phyloP scores from a whole-genome alignment of 257 asterid species.

The Anisodus acutangulus region DNA sequence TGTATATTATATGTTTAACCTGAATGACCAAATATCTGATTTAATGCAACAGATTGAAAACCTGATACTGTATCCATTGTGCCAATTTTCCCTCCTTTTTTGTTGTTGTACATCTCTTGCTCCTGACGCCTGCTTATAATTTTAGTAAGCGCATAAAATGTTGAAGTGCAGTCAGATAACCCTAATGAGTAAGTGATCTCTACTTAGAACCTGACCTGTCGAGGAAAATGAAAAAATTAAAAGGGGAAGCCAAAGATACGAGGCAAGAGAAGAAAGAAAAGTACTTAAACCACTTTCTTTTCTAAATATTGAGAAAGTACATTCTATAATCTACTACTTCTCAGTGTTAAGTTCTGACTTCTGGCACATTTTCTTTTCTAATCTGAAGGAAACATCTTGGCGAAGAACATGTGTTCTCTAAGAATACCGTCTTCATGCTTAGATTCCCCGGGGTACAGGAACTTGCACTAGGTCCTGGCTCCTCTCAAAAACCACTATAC shows the following conservation, averaged over 20 bases:
- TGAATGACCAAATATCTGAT: slow-evolving; percentile 9
- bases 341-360: neutral
- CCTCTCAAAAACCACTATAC: neutral
- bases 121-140: neutral
- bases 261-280: slow-evolving; percentile 14
- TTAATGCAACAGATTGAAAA: neutral
- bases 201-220: neutral
- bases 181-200: neutral
- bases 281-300: neutral
- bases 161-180: neutral
- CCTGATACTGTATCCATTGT: neutral
- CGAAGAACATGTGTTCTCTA: neutral
- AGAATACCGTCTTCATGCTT: neutral
- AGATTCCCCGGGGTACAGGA: neutral
- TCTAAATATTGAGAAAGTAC: neutral
- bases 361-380: neutral
- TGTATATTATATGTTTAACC: neutral
- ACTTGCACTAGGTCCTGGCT: neutral
- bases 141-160: neutral
- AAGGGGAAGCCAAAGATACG: neutral
- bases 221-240: neutral
- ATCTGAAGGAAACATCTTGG: neutral
- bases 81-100: neutral
- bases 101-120: neutral
- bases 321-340: neutral